Evolutionary conservation across 2,329 filamentous ascomycete species (phyloP).

Genomic region (Phialophora macrospora): DNA sequence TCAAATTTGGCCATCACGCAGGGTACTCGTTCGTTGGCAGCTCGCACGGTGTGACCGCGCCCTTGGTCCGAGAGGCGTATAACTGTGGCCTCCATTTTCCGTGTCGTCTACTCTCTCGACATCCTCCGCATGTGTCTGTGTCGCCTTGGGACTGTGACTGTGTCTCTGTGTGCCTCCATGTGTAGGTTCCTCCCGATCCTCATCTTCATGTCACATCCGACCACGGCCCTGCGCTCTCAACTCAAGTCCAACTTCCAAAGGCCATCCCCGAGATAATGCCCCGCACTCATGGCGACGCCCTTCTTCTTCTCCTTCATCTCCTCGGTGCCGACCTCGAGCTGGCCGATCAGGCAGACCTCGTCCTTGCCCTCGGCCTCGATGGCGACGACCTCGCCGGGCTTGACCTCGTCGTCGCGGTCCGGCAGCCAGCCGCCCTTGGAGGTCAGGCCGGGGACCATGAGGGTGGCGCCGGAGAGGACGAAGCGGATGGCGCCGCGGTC

Average conservation of each 20-base stretch:
- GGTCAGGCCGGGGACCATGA: conserved; percentile 95
- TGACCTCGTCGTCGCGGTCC: conserved; percentile 68
- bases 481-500: conserved; percentile 97
- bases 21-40: not conserved
- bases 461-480: conserved; percentile 86
- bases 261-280: conserved; percentile 92
- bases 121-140: no score
- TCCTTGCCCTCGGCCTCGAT: conserved; percentile 92
- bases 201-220: not conserved
- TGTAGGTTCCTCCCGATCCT: no score
- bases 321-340: conserved; percentile 80
- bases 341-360: conserved; percentile 85
- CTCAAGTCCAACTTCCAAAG: conserved; percentile 76
- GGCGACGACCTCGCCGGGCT: conserved; percentile 82
- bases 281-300: conserved; percentile 89
- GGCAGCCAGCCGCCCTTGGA: conserved; percentile 81
- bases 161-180: no score
- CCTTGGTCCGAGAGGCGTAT: no score
- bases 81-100: no score
- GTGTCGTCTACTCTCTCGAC: no score
- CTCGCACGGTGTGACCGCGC: no score
- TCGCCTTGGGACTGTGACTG: no score
- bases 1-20: not conserved
- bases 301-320: conserved; percentile 95
- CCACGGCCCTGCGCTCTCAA: not conserved